phyloP scores from a whole-genome alignment of 1,284 basidiomycete species.

The Cutaneotrichosporon spelunceum region DNA sequence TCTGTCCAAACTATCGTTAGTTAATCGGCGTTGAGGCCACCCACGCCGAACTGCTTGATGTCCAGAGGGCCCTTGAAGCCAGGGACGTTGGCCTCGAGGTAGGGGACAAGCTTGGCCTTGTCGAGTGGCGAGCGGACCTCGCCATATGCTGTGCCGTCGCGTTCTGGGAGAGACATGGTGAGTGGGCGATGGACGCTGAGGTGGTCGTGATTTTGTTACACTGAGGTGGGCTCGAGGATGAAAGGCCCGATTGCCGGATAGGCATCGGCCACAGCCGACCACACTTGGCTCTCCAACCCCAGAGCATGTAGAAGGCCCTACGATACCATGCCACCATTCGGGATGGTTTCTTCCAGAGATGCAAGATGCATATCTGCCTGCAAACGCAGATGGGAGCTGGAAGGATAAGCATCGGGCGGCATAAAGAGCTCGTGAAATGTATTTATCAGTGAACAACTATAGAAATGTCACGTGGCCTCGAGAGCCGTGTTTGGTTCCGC shows the following conservation, averaged over 20 bases:
- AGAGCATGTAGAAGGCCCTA: not conserved
- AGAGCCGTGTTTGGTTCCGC: no score
- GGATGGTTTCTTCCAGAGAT: no score
- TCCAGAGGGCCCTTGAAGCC: slow-evolving; percentile 64
- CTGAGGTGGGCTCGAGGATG: not conserved
- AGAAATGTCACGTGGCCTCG: no score
- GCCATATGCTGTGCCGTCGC: slow-evolving; percentile 17
- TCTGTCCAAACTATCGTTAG: slow-evolving; percentile 55
- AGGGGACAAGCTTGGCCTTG: slow-evolving; percentile 63
- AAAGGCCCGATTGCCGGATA: not conserved
- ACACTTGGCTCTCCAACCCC: not conserved
- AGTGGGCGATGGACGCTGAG: not conserved
- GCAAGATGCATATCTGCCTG: no score
- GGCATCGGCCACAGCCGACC: not conserved
- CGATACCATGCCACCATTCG: not conserved
- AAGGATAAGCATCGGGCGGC: no score
- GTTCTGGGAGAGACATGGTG: not conserved
- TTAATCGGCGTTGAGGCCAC: slow-evolving; percentile 44
- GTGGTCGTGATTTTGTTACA: not conserved
- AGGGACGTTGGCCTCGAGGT: slow-evolving; percentile 61
- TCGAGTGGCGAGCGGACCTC: slow-evolving; percentile 65
- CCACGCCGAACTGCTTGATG: slow-evolving; percentile 87
- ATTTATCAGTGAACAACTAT: no score
- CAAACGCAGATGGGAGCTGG: no score
- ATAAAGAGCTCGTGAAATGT: no score